Evolutionary conservation across 805 yeast genomes (phyloP).

Genomic region (Candida morakotiae): DNA sequence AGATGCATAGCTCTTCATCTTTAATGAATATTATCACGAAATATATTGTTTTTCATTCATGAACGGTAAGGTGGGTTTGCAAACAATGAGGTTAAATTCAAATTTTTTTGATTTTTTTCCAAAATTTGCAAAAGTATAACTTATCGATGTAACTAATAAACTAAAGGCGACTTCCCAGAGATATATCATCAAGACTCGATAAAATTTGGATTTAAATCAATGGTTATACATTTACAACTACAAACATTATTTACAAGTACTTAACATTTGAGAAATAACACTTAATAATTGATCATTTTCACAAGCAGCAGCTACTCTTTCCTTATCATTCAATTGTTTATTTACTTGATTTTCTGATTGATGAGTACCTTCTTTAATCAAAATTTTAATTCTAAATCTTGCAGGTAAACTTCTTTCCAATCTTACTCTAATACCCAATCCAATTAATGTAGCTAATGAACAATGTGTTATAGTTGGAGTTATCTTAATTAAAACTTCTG

Average conservation of each 20-base stretch:
- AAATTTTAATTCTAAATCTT: constrained; percentile 72
- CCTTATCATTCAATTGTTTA: constrained; percentile 95
- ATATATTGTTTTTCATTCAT: no score
- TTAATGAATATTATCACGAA: no score
- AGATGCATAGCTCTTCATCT: no score
- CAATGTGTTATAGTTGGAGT: constrained; percentile 99
- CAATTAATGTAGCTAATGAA: constrained; percentile 91
- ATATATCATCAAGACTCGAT: no score
- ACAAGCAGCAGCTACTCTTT: constrained; percentile 97
- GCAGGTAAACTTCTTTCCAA: constrained; percentile 85
- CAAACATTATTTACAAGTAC: constrained; percentile 66
- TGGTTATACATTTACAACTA: no score
- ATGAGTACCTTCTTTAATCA: constrained; percentile 88
- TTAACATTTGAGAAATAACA: constrained; percentile 90
- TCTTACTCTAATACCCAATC: constrained; percentile 89
- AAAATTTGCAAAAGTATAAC: no score
- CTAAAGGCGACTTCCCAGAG: no score
- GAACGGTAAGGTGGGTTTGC: no score
- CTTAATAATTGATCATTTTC: constrained; percentile 88
- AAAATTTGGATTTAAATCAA: no score
- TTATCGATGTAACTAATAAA: no score
- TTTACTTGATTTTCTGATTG: constrained; percentile 95
- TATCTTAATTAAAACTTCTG: constrained; percentile 74
- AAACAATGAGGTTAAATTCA: no score
- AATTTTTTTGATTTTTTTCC: no score